These are phyloP conservation scores for Royoungia palumana DNA, from an alignment of 768 basidiomycete genomes.

Conservation along the genomic window DNA sequence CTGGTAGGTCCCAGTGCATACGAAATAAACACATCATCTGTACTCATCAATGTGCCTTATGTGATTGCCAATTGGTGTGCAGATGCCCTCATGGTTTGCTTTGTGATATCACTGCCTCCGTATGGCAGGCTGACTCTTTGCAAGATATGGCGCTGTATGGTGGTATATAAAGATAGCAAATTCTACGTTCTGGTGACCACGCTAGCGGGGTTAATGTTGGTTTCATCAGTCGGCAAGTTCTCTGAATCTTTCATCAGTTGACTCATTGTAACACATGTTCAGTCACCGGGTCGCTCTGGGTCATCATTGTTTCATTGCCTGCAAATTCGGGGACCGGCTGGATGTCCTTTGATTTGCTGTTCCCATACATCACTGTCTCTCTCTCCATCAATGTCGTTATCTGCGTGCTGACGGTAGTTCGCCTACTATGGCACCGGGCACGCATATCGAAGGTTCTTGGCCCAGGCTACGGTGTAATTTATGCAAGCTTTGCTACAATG, in stretches of 20 bases:
- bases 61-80: conserved; percentile 32
- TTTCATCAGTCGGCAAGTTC: conserved; percentile 24
- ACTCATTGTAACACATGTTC: neutral
- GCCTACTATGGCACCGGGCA: conserved; percentile 29
- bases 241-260: neutral
- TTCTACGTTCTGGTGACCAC: conserved; percentile 13
- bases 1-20: conserved; percentile 23
- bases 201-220: conserved; percentile 20
- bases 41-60: conserved; percentile 29
- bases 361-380: conserved; percentile 33
- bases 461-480: conserved; percentile 23
- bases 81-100: conserved; percentile 29
- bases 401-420: conserved; percentile 30
- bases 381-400: conserved; percentile 32
- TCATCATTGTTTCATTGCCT: conserved; percentile 27
- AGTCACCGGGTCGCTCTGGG: conserved; percentile 31
- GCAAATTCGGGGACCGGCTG: conserved; percentile 13
- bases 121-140: neutral
- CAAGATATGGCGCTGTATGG: conserved; percentile 33
- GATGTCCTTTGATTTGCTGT: conserved; percentile 33
- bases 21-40: conserved; percentile 24
- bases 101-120: conserved; percentile 11
- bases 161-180: conserved; percentile 30
- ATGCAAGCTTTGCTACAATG: conserved; percentile 34
- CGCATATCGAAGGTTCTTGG: conserved; percentile 28